Evolutionary conservation across 2,329 filamentous ascomycete species (phyloP), one percentile per base, ranked within the genome.

Genomic region (Alternaria brassicae): DNA sequence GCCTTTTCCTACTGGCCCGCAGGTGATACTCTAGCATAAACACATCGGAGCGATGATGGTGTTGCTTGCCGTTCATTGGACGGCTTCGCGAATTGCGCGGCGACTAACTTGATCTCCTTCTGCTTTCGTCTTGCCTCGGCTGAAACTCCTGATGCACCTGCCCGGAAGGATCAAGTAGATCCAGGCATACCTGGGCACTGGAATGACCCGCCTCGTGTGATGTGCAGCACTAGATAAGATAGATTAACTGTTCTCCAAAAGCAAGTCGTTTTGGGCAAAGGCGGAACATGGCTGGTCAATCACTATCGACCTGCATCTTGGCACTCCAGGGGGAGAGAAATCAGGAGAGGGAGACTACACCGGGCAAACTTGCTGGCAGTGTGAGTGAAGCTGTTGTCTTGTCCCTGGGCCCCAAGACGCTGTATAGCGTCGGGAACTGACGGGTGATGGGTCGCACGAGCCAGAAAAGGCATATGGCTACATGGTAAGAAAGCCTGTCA

Each of bases 101-200:
- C 63, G 61, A n/a, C 63, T 65, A 63, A 42, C 39, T 30, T 63
- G 28, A 44, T 54, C 54, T 60, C 63, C 63, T 65, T 65, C 63
- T 63, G 25, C 52, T 63, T 65, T 59, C 4, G 63, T 56, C 49
- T 28, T 40, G 45, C 12, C 57, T 65, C 63, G 61, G 63, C 45
- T 45, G 37, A 45, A 52, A 39, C 48, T 52, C 45, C 54, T 58
- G 42, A 56, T 50, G 40, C 58, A 61, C 61, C 61, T 63, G 61
- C 61, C 61, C 55, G 48, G 54, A 51, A 61, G 25, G 61, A 57
- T 57, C 48, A 56, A 57, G 58, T 63, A 49, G 54, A 58, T 52
- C 44, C 48, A 53, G 41, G 27, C 12, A n/a, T 45, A 51, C 45
- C 23, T 34, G 37, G 48, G 34, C 47, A 40, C 41, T 39, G 45